phyloP scores from a whole-genome alignment of 495 filamentous ascomycete genomes.

The Aspergillus baeticus region DNA sequence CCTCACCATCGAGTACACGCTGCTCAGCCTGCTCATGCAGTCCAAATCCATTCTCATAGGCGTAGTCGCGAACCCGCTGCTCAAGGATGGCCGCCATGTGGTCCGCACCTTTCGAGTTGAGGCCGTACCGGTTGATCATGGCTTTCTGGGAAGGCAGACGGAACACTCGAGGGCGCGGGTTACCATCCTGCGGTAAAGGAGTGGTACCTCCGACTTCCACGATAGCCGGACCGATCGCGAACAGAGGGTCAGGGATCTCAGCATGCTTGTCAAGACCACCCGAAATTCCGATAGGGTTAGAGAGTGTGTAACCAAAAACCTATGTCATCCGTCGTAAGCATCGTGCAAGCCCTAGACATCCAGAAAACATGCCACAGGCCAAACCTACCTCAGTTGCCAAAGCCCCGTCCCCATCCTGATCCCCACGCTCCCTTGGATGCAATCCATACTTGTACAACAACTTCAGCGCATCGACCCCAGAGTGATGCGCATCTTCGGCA shows the following conservation, averaged over 20 bases:
- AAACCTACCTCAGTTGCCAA: constrained; percentile 49
- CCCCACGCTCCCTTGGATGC: constrained; percentile 71
- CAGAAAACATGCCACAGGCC: background rate
- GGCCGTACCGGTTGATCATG: constrained; percentile 92
- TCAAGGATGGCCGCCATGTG: constrained; percentile 77
- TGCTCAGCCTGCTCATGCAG: constrained; percentile 61
- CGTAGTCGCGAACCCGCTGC: constrained; percentile 74
- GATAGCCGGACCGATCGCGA: constrained; percentile 75
- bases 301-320: constrained; percentile 76
- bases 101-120: constrained; percentile 89
- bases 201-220: constrained; percentile 93
- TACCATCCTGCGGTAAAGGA: constrained; percentile 79
- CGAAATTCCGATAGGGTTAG: constrained; percentile 87
- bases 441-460: constrained; percentile 54
- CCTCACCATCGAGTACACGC: constrained; percentile 69
- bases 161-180: constrained; percentile 84
- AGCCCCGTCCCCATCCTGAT: constrained; percentile 49
- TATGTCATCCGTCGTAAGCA: constrained; percentile 16
- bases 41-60: constrained; percentile 65
- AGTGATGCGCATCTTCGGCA: constrained; percentile 88
- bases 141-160: constrained; percentile 76
- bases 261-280: constrained; percentile 94
- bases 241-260: constrained; percentile 77
- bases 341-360: background rate
- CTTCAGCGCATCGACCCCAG: constrained; percentile 63